Base-by-base conservation (phyloP, 192 early-diverging fungal genomes). In the Backusella luteola region DNA sequence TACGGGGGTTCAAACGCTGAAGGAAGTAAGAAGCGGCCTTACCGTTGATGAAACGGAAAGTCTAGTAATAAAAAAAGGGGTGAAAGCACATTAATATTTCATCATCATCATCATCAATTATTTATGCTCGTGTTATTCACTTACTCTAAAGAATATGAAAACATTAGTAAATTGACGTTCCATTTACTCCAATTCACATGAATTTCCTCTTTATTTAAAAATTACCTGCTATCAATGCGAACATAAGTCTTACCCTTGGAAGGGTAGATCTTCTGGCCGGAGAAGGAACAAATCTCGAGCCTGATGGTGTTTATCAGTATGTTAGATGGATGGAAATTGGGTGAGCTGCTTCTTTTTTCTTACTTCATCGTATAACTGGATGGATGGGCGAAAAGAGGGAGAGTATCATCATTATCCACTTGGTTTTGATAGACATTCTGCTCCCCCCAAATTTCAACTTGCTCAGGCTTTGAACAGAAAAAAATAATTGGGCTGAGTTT, bases 201-300 rank as follows among this genome's bases (percentile, higher is more conserved):
- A 26, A 17, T 41, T 68, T 46, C 56, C n/a, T 63, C 35, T 17
- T 38, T 38, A 8, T 38, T 7, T 11, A 38, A 19, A 70, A 21
- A 17, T 76, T 76, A 80, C 78, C 90, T 92, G 91, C 85, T 93
- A 94, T 99, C 98, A 76, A 85, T 77, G 71, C 94, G 93, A 83
- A 99, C 92, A 84, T 90, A 99, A 77, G 93, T 89, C 91, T 93
- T 95, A 74, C 98, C 98, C 87, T 96, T 95, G 85, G 95, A 95
- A 73, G 98, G 98, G 90, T 99, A 98, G 93, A 99, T 98, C 92
- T 98, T 98, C 91, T 93, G 94, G 78, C 96, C 95, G 75, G 96
- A 97, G 87, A 99, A 98, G 80, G 94, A 92, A 91, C 97, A 98
- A 84, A 90, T 89, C 87, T 96, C 94, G 79, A 93, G 89, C 89